phyloP scores from a whole-genome alignment of 768 basidiomycete species.

The Myochromella boudieri region DNA sequence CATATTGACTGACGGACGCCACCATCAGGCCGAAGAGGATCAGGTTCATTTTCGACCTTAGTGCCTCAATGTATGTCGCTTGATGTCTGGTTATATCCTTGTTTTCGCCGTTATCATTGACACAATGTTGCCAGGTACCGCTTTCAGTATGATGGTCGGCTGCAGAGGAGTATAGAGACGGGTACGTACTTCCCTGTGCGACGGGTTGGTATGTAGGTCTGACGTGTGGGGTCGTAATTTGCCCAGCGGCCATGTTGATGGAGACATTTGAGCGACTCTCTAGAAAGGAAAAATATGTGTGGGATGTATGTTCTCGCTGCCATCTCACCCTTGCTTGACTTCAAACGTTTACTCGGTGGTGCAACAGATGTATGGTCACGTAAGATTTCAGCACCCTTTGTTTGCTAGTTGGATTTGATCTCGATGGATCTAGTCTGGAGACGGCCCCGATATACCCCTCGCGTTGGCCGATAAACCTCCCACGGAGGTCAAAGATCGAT shows the following conservation, averaged over 20 bases:
- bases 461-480: constrained; percentile 51
- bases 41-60: constrained; percentile 67
- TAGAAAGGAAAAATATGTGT: constrained; percentile 70
- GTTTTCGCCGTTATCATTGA: background rate
- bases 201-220: too few species aligned
- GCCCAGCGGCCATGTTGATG: constrained; percentile 79
- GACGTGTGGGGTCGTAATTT: too few species aligned
- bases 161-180: constrained; percentile 64
- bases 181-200: constrained; percentile 36
- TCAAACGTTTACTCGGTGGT: background rate
- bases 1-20: background rate
- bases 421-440: constrained; percentile 50
- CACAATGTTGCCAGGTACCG: constrained; percentile 49
- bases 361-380: constrained; percentile 61
- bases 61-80: constrained; percentile 66
- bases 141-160: constrained; percentile 69
- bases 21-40: constrained; percentile 59
- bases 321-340: background rate
- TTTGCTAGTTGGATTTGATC: background rate
- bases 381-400: constrained; percentile 30
- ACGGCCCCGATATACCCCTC: constrained; percentile 54
- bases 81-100: background rate
- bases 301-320: constrained; percentile 62
- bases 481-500: constrained; percentile 54
- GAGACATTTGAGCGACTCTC: constrained; percentile 65